phyloP scores from a whole-genome alignment of 306 rosid genomes.

The Vigna nakashimae region DNA sequence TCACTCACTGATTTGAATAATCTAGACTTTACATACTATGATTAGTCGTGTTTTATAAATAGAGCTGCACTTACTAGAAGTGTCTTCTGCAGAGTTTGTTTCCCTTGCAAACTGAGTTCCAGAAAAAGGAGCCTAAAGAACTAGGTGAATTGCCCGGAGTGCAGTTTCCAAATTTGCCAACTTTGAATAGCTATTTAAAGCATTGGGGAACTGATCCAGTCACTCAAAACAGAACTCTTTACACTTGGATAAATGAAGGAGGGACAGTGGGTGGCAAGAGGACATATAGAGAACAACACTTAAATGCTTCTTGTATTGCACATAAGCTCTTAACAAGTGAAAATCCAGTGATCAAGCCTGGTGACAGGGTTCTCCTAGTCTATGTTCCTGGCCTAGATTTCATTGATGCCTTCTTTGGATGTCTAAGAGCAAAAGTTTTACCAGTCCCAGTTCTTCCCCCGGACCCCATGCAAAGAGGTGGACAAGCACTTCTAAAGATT shows the following conservation, averaged over 20 bases:
- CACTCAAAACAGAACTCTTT: constrained; percentile 68
- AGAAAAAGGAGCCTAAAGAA: constrained; percentile 48
- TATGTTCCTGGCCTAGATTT: constrained; percentile 89
- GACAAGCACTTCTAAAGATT: constrained; percentile 86
- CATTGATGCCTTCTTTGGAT: constrained; percentile 90
- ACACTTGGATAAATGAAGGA: constrained; percentile 88
- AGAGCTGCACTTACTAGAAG: constrained; percentile 32
- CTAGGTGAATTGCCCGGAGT: constrained; percentile 71
- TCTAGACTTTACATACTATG: constrained; percentile 4
- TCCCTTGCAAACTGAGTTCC: constrained; percentile 60
- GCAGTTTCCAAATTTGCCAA: constrained; percentile 69
- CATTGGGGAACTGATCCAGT: constrained; percentile 75
- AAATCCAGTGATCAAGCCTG: constrained; percentile 78
- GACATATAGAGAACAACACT: constrained; percentile 77
- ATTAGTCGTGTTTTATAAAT: constrained; percentile 1
- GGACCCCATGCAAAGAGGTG: constrained; percentile 89
- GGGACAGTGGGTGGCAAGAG: constrained; percentile 61
- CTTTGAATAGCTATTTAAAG: constrained; percentile 78
- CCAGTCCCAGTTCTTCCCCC: constrained; percentile 98
- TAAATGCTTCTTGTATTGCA: constrained; percentile 83
- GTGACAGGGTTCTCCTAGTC: constrained; percentile 82
- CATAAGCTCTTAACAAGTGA: constrained; percentile 71
- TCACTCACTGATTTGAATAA: background rate
- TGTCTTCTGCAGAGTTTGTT: constrained; percentile 69
- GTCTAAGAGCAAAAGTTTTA: constrained; percentile 78